Evolutionary conservation across 108 stramenopile genomes (phyloP).

Genomic region (Pseudonitzschia multiseries): DNA sequence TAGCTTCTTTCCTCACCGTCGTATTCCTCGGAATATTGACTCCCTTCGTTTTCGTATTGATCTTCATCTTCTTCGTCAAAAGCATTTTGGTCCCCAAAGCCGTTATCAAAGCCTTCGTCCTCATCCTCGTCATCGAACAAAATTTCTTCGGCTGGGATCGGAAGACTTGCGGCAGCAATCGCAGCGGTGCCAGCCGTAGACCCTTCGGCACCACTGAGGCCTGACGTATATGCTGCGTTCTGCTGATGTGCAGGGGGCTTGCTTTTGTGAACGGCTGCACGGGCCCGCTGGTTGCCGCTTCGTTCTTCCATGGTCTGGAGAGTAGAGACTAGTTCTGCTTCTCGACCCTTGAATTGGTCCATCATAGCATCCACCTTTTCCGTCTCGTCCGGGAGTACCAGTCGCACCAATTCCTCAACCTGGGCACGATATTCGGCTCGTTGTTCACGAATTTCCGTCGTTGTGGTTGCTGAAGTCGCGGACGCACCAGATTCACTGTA

Average conservation of each 20-base stretch:
- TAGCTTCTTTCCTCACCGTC: slow-evolving; percentile 23
- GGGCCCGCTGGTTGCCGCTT: slow-evolving; percentile 64
- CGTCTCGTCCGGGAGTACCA: slow-evolving; percentile 74
- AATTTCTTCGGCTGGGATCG: slow-evolving; percentile 33
- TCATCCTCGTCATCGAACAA: slow-evolving; percentile 33
- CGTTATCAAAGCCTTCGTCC: slow-evolving; percentile 25
- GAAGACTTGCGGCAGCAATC: slow-evolving; percentile 62
- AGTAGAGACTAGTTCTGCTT: slow-evolving; percentile 76
- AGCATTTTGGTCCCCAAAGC: slow-evolving; percentile 11
- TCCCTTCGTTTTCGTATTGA: slow-evolving; percentile 12
- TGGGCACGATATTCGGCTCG: slow-evolving; percentile 68
- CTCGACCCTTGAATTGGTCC: slow-evolving; percentile 76
- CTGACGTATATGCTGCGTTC: slow-evolving; percentile 14
- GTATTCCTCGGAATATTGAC: neutral
- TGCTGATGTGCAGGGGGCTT: slow-evolving; percentile 34
- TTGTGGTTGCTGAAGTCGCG: slow-evolving; percentile 15
- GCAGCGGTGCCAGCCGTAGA: slow-evolving; percentile 47
- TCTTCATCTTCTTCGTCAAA: slow-evolving; percentile 11
- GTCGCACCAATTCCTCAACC: slow-evolving; percentile 70
- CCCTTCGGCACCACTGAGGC: slow-evolving; percentile 25
- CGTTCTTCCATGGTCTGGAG: slow-evolving; percentile 82
- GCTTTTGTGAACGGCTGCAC: slow-evolving; percentile 77
- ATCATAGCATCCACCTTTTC: slow-evolving; percentile 84
- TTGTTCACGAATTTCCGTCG: slow-evolving; percentile 24
- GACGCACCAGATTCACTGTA: slow-evolving; percentile 10